A percentile compares a stretch with the other conserved stretches of the same genome.
phyloP scores from a whole-genome alignment of 108 stramenopile species.

The Skeletonema costatum region DNA sequence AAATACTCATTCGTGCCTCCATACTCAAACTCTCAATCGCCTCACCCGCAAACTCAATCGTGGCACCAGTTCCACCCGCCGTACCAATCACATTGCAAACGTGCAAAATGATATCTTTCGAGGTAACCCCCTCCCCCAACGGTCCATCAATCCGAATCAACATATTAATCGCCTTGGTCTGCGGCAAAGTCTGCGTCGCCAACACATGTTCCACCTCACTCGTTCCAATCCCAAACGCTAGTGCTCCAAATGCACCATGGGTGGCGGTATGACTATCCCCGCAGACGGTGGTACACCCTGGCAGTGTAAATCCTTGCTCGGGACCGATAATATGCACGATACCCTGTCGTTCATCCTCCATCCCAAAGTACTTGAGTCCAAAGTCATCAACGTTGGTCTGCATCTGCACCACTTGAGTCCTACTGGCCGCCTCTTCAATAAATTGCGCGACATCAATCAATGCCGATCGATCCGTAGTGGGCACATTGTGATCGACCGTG shows the following conservation, averaged over 20 bases:
- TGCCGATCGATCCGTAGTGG: conserved; percentile 78
- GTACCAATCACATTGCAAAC: conserved; percentile 93
- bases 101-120: conserved; percentile 94
- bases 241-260: conserved; percentile 94
- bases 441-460: conserved; percentile 71
- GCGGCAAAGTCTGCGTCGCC: conserved; percentile 92
- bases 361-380: conserved; percentile 93
- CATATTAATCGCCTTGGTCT: conserved; percentile 93
- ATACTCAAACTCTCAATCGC: conserved; percentile 80
- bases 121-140: conserved; percentile 82
- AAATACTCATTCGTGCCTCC: conserved; percentile 94
- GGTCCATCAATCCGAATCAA: conserved; percentile 86
- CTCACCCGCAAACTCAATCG: conserved; percentile 93
- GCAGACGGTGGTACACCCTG: conserved; percentile 90
- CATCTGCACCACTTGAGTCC: conserved; percentile 88
- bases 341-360: conserved; percentile 94
- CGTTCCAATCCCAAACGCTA: conserved; percentile 97
- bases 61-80: conserved; percentile 95
- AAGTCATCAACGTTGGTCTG: conserved; percentile 86
- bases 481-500: conserved; percentile 97
- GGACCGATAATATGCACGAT: conserved; percentile 96
- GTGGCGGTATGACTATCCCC: conserved; percentile 96
- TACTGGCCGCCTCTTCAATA: conserved; percentile 80
- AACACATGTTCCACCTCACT: conserved; percentile 96
- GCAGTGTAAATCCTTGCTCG: conserved; percentile 96